These are phyloP conservation scores for Hypoxylon sp. DNA, from an alignment of 2,329 filamentous ascomycete species.

Conservation along the genomic window DNA sequence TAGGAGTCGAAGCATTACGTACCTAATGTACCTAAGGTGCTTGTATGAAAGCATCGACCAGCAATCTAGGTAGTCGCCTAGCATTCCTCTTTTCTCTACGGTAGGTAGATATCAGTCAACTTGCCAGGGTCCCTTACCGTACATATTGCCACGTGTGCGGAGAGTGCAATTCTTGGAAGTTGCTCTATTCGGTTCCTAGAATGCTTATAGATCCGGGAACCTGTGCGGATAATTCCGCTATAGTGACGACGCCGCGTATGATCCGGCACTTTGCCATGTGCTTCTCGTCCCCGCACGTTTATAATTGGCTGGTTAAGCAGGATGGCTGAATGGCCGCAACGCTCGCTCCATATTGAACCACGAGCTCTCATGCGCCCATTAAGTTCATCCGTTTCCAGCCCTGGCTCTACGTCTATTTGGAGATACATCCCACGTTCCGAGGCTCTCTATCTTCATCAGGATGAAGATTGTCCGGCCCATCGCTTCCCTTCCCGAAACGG, in stretches of 20 bases:
- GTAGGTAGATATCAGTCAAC: neutral
- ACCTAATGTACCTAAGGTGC: too few species aligned
- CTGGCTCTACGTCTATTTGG: conserved; percentile 33
- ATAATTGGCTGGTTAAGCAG: conserved; percentile 39
- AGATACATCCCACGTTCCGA: conserved; percentile 26
- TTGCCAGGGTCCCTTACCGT: conserved; percentile 18
- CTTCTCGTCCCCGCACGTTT: conserved; percentile 30
- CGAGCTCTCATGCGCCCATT: conserved; percentile 13
- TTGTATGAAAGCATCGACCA: neutral
- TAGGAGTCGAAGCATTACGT: too few species aligned
- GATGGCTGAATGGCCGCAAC: conserved; percentile 33
- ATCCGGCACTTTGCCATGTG: conserved; percentile 41
- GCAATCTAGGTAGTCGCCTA: neutral
- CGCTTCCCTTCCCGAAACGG: conserved; percentile 25
- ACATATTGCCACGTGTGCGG: conserved; percentile 36
- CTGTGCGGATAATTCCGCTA: conserved; percentile 23
- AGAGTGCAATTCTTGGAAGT: conserved; percentile 31
- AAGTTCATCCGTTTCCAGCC: conserved; percentile 25
- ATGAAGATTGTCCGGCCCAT: conserved; percentile 31
- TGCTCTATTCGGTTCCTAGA: conserved; percentile 22
- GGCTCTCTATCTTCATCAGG: conserved; percentile 33
- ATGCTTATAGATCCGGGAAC: conserved; percentile 21
- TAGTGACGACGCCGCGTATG: conserved; percentile 24
- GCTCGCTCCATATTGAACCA: conserved; percentile 26
- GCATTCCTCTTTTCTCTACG: neutral